These are phyloP conservation scores for Pseudozyma pruni DNA, from an alignment of 1,284 basidiomycete species.

Conservation along the genomic window DNA sequence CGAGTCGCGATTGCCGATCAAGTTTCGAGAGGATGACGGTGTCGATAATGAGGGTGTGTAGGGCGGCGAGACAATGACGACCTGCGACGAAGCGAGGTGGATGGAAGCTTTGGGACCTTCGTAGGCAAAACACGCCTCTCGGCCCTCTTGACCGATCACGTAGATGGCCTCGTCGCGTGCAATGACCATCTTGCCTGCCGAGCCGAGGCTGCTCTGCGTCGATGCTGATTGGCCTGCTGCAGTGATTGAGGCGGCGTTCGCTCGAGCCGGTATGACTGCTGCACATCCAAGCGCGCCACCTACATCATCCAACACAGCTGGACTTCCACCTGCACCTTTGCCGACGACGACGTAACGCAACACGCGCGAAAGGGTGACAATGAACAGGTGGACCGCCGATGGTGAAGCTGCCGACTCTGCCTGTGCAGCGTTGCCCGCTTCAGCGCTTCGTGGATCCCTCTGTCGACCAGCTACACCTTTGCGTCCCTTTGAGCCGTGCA, in stretches of 20 bases:
- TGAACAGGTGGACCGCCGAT: slow-evolving; percentile 77
- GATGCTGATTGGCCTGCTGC: not conserved
- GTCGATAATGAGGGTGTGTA: slow-evolving; percentile 80
- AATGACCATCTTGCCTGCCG: slow-evolving; percentile 79
- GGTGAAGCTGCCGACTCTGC: slow-evolving; percentile 16
- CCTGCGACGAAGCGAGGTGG: slow-evolving; percentile 49
- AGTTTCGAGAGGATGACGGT: slow-evolving; percentile 80
- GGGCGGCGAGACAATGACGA: slow-evolving; percentile 85
- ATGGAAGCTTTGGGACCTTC: slow-evolving; percentile 62
- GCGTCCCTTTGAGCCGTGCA: slow-evolving; percentile 39
- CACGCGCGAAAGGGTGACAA: slow-evolving; percentile 86
- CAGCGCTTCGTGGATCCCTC: slow-evolving; percentile 20
- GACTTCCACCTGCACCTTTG: slow-evolving; percentile 75
- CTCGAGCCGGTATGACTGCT: slow-evolving; percentile 65
- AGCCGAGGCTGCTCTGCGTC: slow-evolving; percentile 60
- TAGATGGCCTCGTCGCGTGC: slow-evolving; percentile 94
- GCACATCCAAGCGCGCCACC: slow-evolving; percentile 86
- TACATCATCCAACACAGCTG: slow-evolving; percentile 82
- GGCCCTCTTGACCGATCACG: slow-evolving; percentile 82
- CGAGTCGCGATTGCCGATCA: slow-evolving; percentile 69
- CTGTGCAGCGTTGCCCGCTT: slow-evolving; percentile 2
- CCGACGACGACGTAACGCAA: slow-evolving; percentile 81
- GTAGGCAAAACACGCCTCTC: slow-evolving; percentile 82
- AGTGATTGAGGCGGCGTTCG: not conserved
- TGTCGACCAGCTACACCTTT: slow-evolving; percentile 31